Conservation (phyloP, 73 alveolate species). For the Paramecium tetraurelia region DNA sequence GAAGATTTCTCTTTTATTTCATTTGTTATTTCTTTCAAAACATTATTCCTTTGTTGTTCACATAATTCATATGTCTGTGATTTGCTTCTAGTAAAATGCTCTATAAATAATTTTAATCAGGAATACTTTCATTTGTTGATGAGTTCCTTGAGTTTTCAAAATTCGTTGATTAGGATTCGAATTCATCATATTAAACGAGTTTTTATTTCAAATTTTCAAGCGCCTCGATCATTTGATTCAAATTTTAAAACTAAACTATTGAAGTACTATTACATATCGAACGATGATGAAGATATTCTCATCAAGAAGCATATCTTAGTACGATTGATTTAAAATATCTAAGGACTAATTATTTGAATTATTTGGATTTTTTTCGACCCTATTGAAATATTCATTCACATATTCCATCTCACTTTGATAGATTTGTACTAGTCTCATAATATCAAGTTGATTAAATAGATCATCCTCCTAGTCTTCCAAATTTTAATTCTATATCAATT, state of each 20-base stretch:
- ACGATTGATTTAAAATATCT: neutral
- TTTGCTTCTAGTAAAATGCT: neutral
- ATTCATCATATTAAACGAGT: neutral
- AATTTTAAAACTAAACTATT: neutral
- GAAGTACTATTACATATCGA: neutral
- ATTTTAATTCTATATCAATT: neutral
- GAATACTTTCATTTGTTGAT: neutral
- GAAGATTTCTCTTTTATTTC: neutral
- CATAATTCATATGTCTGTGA: neutral
- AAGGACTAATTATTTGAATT: neutral
- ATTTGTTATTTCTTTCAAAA: neutral
- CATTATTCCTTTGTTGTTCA: neutral
- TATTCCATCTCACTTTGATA: neutral
- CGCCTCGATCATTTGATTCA: neutral
- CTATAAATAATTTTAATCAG: neutral
- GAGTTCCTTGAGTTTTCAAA: neutral
- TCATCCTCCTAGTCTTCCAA: neutral
- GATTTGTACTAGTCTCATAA: neutral
- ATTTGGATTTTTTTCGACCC: neutral
- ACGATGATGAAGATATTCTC: neutral
- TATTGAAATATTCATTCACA: neutral
- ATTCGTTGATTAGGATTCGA: neutral
- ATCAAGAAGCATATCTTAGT: neutral
- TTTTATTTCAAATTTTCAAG: neutral
- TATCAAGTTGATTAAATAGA: neutral